These are phyloP conservation scores for Trifolium fragiferum DNA, from an alignment of 306 rosid genomes.

Conservation along the genomic window DNA sequence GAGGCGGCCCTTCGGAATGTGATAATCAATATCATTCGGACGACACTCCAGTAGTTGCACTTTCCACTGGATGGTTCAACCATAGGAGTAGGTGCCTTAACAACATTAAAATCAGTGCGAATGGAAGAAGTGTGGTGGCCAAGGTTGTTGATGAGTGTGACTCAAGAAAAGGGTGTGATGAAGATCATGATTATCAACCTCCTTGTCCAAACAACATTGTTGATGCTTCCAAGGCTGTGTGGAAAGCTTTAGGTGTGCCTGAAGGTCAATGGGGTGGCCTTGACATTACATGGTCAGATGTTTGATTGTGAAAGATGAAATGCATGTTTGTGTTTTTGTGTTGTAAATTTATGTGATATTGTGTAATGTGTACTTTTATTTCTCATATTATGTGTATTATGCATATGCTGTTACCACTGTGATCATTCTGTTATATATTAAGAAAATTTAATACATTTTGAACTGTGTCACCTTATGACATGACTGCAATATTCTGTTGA, in stretches of 20 bases:
- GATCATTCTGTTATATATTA: not conserved
- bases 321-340: not conserved
- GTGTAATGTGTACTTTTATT: not conserved
- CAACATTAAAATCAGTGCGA: constrained; percentile 46
- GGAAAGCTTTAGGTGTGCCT: constrained; percentile 46
- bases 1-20: constrained; percentile 56
- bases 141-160: constrained; percentile 65
- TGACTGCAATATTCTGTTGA: not conserved
- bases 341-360: not conserved
- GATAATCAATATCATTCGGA: constrained; percentile 49
- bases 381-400: not conserved
- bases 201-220: constrained; percentile 56
- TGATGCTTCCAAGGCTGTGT: constrained; percentile 51
- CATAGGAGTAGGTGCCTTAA: constrained; percentile 46
- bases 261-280: constrained; percentile 29
- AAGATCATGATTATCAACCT: constrained; percentile 52
- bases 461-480: no score
- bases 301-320: not conserved
- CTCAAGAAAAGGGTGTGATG: constrained; percentile 57
- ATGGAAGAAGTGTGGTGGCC: constrained; percentile 54
- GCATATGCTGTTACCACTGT: not conserved
- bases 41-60: constrained; percentile 43
- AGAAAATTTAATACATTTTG: not conserved
- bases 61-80: constrained; percentile 58
- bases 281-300: constrained; percentile 42